phyloP scores from a whole-genome alignment of 306 rosid genomes.

The Prunus padus region DNA sequence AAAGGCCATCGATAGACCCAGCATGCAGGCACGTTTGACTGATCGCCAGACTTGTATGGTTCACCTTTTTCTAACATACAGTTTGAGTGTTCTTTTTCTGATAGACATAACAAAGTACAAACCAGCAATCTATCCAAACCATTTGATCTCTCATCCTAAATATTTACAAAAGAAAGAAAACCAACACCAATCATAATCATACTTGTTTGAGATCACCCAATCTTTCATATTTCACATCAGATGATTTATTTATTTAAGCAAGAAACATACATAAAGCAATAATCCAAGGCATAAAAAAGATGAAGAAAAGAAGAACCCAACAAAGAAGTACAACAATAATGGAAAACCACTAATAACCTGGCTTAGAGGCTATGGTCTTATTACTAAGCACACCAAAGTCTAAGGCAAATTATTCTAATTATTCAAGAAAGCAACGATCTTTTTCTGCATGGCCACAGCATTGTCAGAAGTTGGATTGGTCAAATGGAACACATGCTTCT shows the following conservation, averaged over 20 bases:
- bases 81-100: neutral
- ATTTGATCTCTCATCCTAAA: no score
- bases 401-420: neutral
- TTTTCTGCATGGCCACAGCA: constrained; percentile 2
- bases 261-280: neutral
- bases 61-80: neutral
- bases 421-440: constrained; percentile 6
- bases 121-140: no score
- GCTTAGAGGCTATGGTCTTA: no score
- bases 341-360: neutral
- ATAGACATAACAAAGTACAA: no score
- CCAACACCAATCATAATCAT: no score
- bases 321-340: no score
- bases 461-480: neutral
- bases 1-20: no score
- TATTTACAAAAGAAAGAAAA: neutral
- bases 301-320: neutral
- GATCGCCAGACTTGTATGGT: neutral
- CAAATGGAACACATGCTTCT: constrained; percentile 20
- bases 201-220: neutral
- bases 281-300: neutral
- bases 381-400: no score
- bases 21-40: no score
- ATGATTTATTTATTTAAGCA: no score
- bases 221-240: no score